Conservation (phyloP, 176 grass and related monocot genomes). For the Aegilops speltoides region DNA sequence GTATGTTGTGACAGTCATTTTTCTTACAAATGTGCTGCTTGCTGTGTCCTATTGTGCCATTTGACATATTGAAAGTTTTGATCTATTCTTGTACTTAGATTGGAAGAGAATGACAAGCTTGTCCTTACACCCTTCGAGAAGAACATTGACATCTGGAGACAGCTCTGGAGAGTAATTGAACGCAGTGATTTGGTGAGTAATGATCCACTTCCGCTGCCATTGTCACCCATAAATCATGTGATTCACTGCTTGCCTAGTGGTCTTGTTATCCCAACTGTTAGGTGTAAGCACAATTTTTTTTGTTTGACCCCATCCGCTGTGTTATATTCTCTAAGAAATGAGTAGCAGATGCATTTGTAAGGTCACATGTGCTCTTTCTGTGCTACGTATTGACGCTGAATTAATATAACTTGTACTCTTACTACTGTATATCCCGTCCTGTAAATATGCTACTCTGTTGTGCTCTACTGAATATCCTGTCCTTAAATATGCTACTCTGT, state of each 20-base stretch:
- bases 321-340: neutral
- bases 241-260: neutral
- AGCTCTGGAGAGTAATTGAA: constrained; percentile 95
- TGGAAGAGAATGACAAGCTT: constrained; percentile 89
- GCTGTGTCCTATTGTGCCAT: neutral
- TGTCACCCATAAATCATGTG: neutral
- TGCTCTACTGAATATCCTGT: neutral
- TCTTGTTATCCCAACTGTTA: neutral
- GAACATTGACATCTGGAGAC: constrained; percentile 98
- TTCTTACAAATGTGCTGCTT: neutral
- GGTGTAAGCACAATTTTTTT: neutral
- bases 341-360: neutral
- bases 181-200: constrained; percentile 81
- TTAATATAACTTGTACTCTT: neutral
- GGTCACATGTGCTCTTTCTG: neutral
- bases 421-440: neutral
- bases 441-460: neutral
- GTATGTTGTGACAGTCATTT: neutral
- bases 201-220: neutral
- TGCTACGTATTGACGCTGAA: neutral
- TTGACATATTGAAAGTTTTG: neutral
- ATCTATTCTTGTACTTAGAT: constrained; percentile 39
- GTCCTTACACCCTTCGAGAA: constrained; percentile 92
- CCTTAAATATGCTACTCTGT: neutral
- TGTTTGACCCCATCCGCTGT: neutral